phyloP scores from a whole-genome alignment of 164 flowering plant genomes.

The Akebia trifoliata region DNA sequence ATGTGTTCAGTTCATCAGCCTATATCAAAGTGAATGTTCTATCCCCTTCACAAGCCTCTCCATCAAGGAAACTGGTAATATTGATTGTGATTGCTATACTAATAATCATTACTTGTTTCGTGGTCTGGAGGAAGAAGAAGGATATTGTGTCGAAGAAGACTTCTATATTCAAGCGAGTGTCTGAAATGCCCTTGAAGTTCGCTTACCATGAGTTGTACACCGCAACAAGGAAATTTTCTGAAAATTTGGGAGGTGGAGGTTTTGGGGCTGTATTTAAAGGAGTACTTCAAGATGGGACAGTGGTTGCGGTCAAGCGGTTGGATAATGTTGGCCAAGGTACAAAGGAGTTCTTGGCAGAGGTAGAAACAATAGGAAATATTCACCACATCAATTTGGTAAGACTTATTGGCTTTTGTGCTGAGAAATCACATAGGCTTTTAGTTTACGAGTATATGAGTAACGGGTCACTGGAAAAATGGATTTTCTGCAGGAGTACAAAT shows the following conservation, averaged over 20 bases:
- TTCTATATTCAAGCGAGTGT: conserved; percentile 3
- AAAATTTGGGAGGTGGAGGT: conserved; percentile 14
- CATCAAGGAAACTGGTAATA: background rate
- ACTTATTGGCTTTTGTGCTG: background rate
- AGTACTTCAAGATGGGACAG: background rate
- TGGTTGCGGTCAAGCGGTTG: background rate
- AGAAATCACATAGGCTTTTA: background rate
- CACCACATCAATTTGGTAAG: conserved; percentile 7
- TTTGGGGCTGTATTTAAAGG: conserved; percentile 11
- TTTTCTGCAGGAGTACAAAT: conserved; percentile 6
- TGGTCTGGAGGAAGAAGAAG: background rate
- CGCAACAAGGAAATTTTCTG: conserved; percentile 20
- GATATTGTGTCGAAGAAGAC: background rate
- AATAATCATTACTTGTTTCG: background rate
- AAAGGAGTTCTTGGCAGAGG: background rate
- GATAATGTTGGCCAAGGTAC: background rate
- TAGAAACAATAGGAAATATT: background rate
- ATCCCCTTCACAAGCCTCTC: background rate
- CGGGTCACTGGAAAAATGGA: conserved; percentile 23
- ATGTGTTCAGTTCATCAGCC: background rate
- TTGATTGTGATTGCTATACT: background rate
- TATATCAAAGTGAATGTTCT: background rate
- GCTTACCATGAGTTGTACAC: conserved; percentile 14
- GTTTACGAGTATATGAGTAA: background rate
- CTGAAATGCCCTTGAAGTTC: conserved; percentile 18